Evolutionary conservation across 1,284 basidiomycete genomes (phyloP), one percentile per base, ranked within the genome.

Genomic region (Sanghuangporus baumii): DNA sequence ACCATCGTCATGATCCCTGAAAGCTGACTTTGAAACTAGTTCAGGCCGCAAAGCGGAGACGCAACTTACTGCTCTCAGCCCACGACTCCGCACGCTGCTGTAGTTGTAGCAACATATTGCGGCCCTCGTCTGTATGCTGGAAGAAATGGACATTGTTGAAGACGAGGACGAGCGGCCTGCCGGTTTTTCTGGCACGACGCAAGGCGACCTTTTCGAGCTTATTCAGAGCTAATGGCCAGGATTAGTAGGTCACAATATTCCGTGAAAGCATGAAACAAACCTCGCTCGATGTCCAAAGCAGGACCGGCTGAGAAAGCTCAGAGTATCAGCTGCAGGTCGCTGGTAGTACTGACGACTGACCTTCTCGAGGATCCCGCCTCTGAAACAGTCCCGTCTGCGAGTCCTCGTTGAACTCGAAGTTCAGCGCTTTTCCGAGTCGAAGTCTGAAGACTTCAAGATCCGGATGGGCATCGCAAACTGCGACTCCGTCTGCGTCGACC

Each of bases 121-220:
- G 73, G 0, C 81, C 81, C 50, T 79, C 79, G 3, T 78, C 75
- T 31, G 77, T 75, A 61, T 80, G 78, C 8, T 75, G 76, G 64
- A 81, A 77, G 20, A 81, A 73, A 63, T 82, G 81, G 6, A 81
- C 72, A 66, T 83, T 80, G 68, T 80, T 93, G 69, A 95, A 78
- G 50, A 93, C 84, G 43, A 95, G 74, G 0, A 94, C 86, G 3
- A 94, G 76, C 0, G 93, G 91, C 57, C 84, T 81, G 0, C 85
- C 81, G 4, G 80, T 81, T 67, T 78, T 75, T 52, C 77, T 75
- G 43, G 86, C 78, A 69, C 79, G 83, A 52, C 80, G 76, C 57
- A 96, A 77, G 0, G 92, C 93, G 23, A 94, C 91, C 71, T 94
- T 94, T 71, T 94, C 91, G 1, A 93, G 79, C 71, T 94, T 95